A percentile compares a stretch with the other conserved stretches of the same genome.
Conservation (phyloP, 2,329 filamentous ascomycete species). For the Stagonosporopsis vannaccii region DNA sequence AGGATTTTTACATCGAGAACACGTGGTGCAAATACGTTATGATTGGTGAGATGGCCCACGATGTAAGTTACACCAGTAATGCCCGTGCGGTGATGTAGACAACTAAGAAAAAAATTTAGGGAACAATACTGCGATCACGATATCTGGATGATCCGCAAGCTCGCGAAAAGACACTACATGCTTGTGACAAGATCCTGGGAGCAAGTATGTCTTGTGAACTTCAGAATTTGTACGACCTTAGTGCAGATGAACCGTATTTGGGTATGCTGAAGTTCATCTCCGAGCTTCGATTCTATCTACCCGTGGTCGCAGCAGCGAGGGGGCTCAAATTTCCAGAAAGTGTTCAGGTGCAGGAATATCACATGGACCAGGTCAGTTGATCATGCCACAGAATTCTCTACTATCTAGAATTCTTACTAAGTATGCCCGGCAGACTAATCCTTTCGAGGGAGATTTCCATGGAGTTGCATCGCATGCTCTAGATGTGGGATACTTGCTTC, state of each 20-base stretch:
- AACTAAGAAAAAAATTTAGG: background rate
- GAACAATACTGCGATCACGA: background rate
- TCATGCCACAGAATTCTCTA: too few species aligned
- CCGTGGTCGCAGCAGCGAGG: background rate
- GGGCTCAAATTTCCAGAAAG: background rate
- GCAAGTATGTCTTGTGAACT: background rate
- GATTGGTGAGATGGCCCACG: constrained; percentile 1
- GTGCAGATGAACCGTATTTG: background rate
- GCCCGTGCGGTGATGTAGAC: background rate
- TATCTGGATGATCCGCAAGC: constrained; percentile 1
- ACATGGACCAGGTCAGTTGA: constrained; percentile 2
- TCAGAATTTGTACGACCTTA: background rate
- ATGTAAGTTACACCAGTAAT: background rate
- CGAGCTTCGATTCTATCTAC: constrained; percentile 2
- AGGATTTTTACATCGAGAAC: constrained; percentile 2
- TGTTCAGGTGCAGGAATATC: constrained; percentile 1
- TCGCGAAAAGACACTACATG: background rate
- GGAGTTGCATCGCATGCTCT: background rate
- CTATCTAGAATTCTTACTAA: background rate
- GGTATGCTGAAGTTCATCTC: constrained; percentile 1
- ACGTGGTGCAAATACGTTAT: background rate
- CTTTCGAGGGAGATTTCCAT: background rate
- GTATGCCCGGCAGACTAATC: background rate
- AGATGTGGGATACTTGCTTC: constrained; percentile 1
- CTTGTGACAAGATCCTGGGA: background rate